Evolutionary conservation across 345 rosid genomes (phyloP).

Genomic region (Camelina neglecta): DNA sequence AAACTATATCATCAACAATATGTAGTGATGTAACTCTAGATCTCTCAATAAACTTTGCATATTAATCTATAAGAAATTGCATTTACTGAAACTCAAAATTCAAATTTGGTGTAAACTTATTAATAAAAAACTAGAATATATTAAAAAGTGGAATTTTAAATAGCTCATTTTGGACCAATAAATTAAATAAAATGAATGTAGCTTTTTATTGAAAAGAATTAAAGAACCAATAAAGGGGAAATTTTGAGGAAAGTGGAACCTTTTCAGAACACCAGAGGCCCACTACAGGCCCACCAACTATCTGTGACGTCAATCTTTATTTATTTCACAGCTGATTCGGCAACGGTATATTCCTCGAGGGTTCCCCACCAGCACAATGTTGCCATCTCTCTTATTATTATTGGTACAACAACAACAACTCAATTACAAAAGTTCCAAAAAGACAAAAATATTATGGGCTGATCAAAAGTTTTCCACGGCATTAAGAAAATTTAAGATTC

Average conservation of each 20-base stretch:
- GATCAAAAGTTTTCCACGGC: background rate
- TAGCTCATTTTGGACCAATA: too few species aligned
- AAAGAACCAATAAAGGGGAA: background rate
- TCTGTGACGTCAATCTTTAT: constrained; percentile 9
- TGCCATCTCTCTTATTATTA: constrained; percentile 12
- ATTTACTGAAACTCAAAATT: too few species aligned
- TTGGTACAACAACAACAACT: background rate
- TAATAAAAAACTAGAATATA: too few species aligned
- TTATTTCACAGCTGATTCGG: constrained; percentile 29
- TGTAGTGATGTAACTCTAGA: too few species aligned
- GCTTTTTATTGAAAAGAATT: background rate
- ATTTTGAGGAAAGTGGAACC: background rate
- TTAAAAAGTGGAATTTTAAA: too few species aligned
- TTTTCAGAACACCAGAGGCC: constrained; percentile 20
- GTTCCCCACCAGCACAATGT: constrained; percentile 21
- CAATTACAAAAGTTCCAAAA: background rate
- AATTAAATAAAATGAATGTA: background rate
- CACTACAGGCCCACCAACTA: constrained; percentile 34
- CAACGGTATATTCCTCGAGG: constrained; percentile 33
- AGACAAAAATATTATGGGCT: background rate
- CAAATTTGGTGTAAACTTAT: too few species aligned
- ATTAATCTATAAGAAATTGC: too few species aligned
- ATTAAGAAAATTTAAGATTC: background rate
- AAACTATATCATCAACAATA: too few species aligned
- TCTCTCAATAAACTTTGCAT: too few species aligned